phyloP scores from a whole-genome alignment of 202 grass and related monocot species.

The Schoenoplectus triqueter region DNA sequence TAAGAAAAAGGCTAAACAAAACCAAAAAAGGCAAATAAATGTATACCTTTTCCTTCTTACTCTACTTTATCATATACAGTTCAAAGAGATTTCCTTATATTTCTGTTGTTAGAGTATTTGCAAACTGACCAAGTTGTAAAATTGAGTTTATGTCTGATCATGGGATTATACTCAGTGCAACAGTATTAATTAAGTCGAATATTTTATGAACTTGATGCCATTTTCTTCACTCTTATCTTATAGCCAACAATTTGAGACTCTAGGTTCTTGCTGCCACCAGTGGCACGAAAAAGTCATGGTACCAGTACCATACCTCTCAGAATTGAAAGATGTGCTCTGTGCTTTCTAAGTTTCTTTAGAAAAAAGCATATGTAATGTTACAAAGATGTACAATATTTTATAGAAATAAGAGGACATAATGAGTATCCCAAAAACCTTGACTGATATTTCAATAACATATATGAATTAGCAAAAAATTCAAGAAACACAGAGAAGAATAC shows the following conservation, averaged over 20 bases:
- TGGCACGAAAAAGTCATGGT: background rate
- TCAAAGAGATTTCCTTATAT: background rate
- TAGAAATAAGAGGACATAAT: conserved; percentile 5
- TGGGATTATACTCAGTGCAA: background rate
- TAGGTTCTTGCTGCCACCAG: background rate
- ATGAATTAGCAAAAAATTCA: background rate
- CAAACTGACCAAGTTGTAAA: background rate
- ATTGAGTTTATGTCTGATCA: background rate
- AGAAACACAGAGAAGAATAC: background rate
- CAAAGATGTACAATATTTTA: background rate
- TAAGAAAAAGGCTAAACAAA: background rate
- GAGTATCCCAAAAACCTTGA: background rate
- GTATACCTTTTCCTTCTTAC: background rate
- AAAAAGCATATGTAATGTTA: background rate
- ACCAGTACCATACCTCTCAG: background rate
- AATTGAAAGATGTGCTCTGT: background rate
- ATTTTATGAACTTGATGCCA: background rate
- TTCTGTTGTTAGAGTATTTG: conserved; percentile 15
- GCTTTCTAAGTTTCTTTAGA: background rate
- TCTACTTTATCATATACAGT: background rate
- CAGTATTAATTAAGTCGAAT: background rate
- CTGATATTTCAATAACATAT: conserved; percentile 15
- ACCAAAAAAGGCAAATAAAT: background rate
- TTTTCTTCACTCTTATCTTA: background rate
- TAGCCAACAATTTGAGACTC: background rate